Evolutionary conservation across 257 asterid species (phyloP), one percentile per base, ranked within the genome.

Genomic region (Plantago elongata): DNA sequence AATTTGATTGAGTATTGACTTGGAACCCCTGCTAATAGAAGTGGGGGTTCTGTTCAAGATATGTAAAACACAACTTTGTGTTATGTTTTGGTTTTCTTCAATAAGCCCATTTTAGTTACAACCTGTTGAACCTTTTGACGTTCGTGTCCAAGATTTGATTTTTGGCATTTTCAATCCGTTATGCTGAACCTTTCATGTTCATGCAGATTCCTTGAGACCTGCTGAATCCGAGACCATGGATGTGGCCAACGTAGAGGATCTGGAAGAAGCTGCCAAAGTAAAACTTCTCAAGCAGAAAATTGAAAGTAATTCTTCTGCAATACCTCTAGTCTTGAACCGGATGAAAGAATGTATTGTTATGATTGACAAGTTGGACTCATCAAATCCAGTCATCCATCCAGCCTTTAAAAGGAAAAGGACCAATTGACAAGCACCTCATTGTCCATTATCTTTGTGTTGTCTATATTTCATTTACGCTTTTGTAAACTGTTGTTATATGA

Each of bases 271-370:
- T 22, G 82, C 83, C 69, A 83, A 81, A 65, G 58, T 81, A 52
- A 69, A 56, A 57, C 71, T 84, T 66, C 80, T 88, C 67, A 84
- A 86, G 55, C 83, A 83, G 76, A 92, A 84, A 88, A 79, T 81
- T 48, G 78, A 77, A 37, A 76, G 84, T 61, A 84, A 79, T 75
- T 79, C 83, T 3, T 57, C 79, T 13, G 61, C 68, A 1, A 59
- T 84, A 69, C 86, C 87, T 44, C 60, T 52, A 50, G 72, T 81
- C 51, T 71, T 81, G 78, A 83, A 79, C 65, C 84, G 87, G 79
- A 75, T 83, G 89, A 84, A 84, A 69, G 94, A 84, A 60, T 81
- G 66, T 63, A 81, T 79, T 83, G 66, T 48, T 15, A 79, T 74
- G 79, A 86, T 86, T 30, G 84, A 83, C 74, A 73, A 78, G 64